phyloP scores from a whole-genome alignment of 257 asterid species.

The Mentha longifolia region DNA sequence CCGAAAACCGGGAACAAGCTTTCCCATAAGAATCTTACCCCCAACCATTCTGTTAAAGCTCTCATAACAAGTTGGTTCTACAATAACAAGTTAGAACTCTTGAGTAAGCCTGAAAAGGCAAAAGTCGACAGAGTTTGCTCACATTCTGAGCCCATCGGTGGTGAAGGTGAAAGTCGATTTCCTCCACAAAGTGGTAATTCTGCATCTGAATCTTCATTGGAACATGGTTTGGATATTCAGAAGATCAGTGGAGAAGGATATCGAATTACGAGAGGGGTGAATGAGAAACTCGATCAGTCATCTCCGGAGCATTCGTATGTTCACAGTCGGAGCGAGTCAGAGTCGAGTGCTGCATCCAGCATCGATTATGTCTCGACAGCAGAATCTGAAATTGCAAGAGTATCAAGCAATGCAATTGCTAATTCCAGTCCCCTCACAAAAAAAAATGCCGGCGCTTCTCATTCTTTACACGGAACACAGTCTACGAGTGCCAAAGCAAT shows the following conservation, averaged over 20 bases:
- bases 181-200: conserved; percentile 42
- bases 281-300: conserved; percentile 54
- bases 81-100: conserved; percentile 53
- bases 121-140: conserved; percentile 29
- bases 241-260: conserved; percentile 46
- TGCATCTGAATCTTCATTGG: conserved; percentile 39
- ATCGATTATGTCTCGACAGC: conserved; percentile 58
- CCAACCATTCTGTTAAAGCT: conserved; percentile 80
- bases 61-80: conserved; percentile 74
- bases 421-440: conserved; percentile 30
- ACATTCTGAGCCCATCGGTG: conserved; percentile 28
- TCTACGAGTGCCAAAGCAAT: conserved; percentile 53
- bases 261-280: conserved; percentile 42
- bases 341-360: conserved; percentile 87
- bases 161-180: conserved; percentile 35
- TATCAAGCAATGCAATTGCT: conserved; percentile 49
- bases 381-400: conserved; percentile 56
- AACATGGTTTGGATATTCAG: conserved; percentile 38
- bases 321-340: conserved; percentile 93
- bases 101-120: conserved; percentile 32
- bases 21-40: conserved; percentile 62
- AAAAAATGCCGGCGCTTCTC: conserved; percentile 39
- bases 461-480: conserved; percentile 46
- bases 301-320: conserved; percentile 77
- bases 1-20: conserved; percentile 69